A percentile compares a stretch with the other conserved stretches of the same genome.
phyloP scores from a whole-genome alignment of 805 yeast species.

The Blastobotrys chiropterorum region DNA sequence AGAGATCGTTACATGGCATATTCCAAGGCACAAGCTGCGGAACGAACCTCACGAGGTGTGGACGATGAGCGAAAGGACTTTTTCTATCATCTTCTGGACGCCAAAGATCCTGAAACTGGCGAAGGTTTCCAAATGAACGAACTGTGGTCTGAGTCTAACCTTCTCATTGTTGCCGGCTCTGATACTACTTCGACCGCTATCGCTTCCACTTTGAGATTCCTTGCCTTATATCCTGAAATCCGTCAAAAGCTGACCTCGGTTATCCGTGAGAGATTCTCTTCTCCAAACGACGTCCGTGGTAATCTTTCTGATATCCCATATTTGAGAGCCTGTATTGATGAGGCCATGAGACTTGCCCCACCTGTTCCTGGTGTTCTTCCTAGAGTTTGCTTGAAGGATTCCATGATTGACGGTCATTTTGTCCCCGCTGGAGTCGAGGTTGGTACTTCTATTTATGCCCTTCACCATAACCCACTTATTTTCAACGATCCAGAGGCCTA shows the following conservation, averaged over 20 bases:
- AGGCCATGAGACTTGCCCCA: constrained; percentile 17
- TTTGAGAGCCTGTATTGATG: constrained; percentile 16
- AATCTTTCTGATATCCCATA: constrained; percentile 11
- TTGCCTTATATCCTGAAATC: constrained; percentile 36
- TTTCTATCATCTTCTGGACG: constrained; percentile 15
- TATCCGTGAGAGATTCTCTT: constrained; percentile 7
- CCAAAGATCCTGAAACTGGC: constrained; percentile 17
- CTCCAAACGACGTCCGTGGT: constrained; percentile 13
- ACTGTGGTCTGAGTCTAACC: constrained; percentile 17
- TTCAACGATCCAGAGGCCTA: constrained; percentile 49
- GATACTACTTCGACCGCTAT: constrained; percentile 17
- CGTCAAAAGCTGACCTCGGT: constrained; percentile 32
- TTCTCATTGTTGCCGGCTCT: constrained; percentile 18
- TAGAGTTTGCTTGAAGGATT: constrained; percentile 9
- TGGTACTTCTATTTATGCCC: constrained; percentile 35
- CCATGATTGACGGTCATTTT: constrained; percentile 10
- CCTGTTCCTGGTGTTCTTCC: constrained; percentile 19
- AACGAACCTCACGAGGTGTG: constrained; percentile 13
- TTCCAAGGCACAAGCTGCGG: constrained; percentile 16
- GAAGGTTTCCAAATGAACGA: constrained; percentile 15
- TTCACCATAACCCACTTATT: constrained; percentile 46
- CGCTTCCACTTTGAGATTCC: constrained; percentile 12
- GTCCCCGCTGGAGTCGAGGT: constrained; percentile 15
- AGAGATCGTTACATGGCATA: constrained; percentile 14
- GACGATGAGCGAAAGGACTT: constrained; percentile 14